These are phyloP conservation scores for Phanerodontia chrysosporium DNA, from an alignment of 768 basidiomycete genomes.

Conservation along the genomic window DNA sequence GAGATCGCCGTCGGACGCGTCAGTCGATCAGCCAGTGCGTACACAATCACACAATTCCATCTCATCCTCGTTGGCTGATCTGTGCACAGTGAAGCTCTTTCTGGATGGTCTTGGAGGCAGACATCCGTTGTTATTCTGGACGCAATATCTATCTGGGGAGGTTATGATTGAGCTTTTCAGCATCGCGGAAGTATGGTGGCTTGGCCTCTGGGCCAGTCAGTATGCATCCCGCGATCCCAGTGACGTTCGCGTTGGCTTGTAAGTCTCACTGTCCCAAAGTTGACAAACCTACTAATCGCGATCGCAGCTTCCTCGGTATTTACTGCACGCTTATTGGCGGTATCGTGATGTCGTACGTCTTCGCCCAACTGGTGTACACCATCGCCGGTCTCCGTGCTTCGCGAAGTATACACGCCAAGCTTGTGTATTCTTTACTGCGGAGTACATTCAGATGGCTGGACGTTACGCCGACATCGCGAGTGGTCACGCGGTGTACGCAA, in stretches of 20 bases:
- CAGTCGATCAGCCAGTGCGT: constrained; percentile 39
- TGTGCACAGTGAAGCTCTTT: constrained; percentile 24
- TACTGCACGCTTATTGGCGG: constrained; percentile 35
- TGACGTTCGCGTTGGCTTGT: constrained; percentile 17
- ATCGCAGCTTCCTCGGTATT: constrained; percentile 41
- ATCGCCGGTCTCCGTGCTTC: constrained; percentile 45
- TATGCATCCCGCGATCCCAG: constrained; percentile 13
- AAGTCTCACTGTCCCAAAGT: background rate
- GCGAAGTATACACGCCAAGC: constrained; percentile 43
- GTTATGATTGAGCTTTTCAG: constrained; percentile 17
- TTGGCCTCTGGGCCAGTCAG: constrained; percentile 30
- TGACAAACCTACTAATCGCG: background rate
- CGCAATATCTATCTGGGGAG: constrained; percentile 11
- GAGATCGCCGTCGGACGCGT: constrained; percentile 60
- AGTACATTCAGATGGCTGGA: constrained; percentile 48
- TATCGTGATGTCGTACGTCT: constrained; percentile 14
- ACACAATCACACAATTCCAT: no score
- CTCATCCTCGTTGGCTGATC: background rate
- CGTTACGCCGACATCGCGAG: constrained; percentile 29
- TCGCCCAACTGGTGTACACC: constrained; percentile 25
- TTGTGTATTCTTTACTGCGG: constrained; percentile 50
- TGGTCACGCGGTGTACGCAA: constrained; percentile 29
- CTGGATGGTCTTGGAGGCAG: constrained; percentile 21
- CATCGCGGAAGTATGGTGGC: constrained; percentile 36
- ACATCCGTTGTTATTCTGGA: constrained; percentile 29